These are phyloP conservation scores for Saraca asoca DNA, from an alignment of 331 rosid genomes.

Conservation along the genomic window DNA sequence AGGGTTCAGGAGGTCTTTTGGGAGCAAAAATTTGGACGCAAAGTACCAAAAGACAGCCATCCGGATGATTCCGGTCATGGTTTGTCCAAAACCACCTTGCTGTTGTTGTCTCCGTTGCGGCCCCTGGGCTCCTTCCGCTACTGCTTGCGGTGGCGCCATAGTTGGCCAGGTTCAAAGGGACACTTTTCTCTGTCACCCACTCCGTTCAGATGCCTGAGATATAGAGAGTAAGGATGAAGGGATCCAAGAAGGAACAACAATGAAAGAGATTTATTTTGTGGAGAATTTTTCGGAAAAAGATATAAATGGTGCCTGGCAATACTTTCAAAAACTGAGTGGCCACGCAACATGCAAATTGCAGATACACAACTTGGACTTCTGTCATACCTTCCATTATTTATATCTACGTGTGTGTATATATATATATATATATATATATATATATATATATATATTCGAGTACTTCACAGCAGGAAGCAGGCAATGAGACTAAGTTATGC, in stretches of 20 bases:
- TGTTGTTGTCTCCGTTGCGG: slow-evolving; percentile 49
- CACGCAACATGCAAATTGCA: no score
- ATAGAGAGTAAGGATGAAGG: slow-evolving; percentile 9
- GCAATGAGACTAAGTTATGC: no score
- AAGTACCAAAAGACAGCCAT: slow-evolving; percentile 97
- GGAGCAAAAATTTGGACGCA: slow-evolving; percentile 93
- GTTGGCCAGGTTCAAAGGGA: slow-evolving; percentile 7
- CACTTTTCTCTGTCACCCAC: slow-evolving; percentile 16
- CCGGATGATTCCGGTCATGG: slow-evolving; percentile 76
- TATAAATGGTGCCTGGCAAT: no score
- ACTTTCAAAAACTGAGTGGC: no score
- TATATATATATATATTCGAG: no score
- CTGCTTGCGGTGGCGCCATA: slow-evolving; percentile 31
- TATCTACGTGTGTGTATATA: no score
- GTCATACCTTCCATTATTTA: no score
- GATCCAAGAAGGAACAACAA: slow-evolving; percentile 2
- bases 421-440: no score
- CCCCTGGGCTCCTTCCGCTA: neutral
- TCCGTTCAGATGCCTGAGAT: neutral
- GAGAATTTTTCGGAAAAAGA: neutral
- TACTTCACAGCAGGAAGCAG: no score
- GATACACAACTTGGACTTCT: no score
- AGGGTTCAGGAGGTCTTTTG: slow-evolving; percentile 65
- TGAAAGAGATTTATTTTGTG: neutral
- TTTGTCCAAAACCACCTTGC: slow-evolving; percentile 64